Percentiles rank a stretch among this genome's conserved stretches.
Evolutionary conservation across 2,329 filamentous ascomycete species (phyloP).

Genomic region (Apiospora arundinis): DNA sequence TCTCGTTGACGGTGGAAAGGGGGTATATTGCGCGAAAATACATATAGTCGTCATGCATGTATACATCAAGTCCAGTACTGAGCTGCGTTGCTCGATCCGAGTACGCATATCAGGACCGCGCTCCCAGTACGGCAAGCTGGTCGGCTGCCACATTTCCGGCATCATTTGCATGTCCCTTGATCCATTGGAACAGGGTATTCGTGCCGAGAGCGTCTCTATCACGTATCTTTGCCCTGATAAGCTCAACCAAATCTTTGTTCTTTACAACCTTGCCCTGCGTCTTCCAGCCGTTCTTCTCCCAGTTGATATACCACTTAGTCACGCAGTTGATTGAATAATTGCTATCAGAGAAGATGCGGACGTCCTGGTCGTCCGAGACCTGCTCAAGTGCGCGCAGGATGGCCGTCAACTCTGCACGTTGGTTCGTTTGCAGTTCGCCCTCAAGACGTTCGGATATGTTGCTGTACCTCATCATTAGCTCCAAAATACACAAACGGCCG

Average conservation of each 20-base stretch:
- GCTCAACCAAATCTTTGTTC: constrained; percentile 84
- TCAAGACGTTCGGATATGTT: constrained; percentile 78
- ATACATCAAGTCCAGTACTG: not conserved
- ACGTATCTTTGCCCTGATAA: constrained; percentile 73
- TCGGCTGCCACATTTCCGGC: constrained; percentile 84
- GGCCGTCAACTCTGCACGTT: constrained; percentile 92
- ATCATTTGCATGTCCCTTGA: constrained; percentile 82
- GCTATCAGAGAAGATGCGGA: constrained; percentile 87
- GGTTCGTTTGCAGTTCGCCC: constrained; percentile 85
- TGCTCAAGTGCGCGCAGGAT: constrained; percentile 83
- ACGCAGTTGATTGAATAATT: constrained; percentile 90
- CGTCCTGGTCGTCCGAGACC: constrained; percentile 68
- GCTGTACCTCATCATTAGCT: constrained; percentile 40
- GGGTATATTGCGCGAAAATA: constrained; percentile 17
- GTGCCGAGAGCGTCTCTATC: constrained; percentile 66
- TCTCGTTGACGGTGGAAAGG: not conserved
- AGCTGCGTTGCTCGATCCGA: not conserved
- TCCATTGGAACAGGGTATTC: constrained; percentile 79
- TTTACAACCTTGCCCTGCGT: constrained; percentile 78
- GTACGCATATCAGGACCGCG: constrained; percentile 37
- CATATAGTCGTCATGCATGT: constrained; percentile 12
- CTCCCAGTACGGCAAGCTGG: constrained; percentile 73
- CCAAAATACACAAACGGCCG: not conserved
- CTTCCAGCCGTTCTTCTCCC: constrained; percentile 79
- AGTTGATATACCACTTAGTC: constrained; percentile 80